These are phyloP conservation scores for Myxozyma nipponensis DNA, from an alignment of 805 yeast species.

Conservation along the genomic window DNA sequence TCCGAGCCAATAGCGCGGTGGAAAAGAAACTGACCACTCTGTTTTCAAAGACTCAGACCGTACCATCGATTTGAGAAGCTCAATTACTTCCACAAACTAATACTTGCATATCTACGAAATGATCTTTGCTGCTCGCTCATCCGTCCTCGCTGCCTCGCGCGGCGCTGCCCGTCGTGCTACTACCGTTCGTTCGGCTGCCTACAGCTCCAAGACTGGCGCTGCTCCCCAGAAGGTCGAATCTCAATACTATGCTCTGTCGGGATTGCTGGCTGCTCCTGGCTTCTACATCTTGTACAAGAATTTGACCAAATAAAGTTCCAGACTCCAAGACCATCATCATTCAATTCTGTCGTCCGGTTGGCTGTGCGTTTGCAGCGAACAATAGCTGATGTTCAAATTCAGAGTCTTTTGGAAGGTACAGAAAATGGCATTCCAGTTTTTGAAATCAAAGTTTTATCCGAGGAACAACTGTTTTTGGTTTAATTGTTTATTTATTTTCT, in stretches of 20 bases:
- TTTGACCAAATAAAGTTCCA: not conserved
- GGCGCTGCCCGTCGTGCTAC: not conserved
- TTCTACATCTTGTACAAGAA: not conserved
- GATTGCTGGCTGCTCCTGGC: not conserved
- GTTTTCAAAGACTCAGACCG: too few relatives aligned
- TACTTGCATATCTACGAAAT: not conserved
- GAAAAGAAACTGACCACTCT: too few relatives aligned
- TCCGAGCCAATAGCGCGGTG: too few relatives aligned
- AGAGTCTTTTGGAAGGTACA: too few relatives aligned
- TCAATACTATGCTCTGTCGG: not conserved
- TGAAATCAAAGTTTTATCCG: too few relatives aligned
- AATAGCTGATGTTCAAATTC: not conserved
- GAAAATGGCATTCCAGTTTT: too few relatives aligned
- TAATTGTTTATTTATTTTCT: too few relatives aligned
- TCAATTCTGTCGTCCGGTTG: not conserved
- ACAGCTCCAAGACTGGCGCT: not conserved
- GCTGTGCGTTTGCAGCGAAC: not conserved
- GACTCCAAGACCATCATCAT: not conserved
- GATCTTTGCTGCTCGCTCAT: not conserved
- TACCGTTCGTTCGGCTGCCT: not conserved
- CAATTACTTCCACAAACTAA: too few relatives aligned
- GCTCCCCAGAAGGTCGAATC: conserved; percentile 1
- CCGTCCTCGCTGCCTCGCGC: not conserved
- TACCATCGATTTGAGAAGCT: too few relatives aligned
- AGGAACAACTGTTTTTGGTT: too few relatives aligned